A percentile compares a stretch with the other conserved stretches of the same genome.
Conservation (phyloP, 257 asterid genomes). For the Eustoma russellianum region DNA sequence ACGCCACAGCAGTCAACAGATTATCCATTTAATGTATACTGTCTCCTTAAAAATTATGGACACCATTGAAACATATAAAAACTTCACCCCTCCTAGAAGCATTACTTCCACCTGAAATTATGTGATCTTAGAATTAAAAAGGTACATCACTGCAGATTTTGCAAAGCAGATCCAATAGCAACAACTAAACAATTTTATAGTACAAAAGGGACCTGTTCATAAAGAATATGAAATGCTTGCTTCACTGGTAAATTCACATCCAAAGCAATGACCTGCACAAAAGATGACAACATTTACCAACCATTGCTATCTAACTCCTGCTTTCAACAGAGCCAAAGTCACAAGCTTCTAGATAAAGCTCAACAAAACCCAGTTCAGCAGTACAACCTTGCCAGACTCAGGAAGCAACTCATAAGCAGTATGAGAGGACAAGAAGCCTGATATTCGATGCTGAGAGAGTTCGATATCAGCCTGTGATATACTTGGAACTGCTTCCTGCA, state of each 20-base stretch:
- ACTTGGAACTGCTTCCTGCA: slow-evolving; percentile 48
- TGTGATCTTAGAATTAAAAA: background rate
- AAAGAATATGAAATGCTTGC: slow-evolving; percentile 70
- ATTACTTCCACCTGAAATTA: background rate
- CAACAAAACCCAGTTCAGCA: slow-evolving; percentile 1
- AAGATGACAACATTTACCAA: slow-evolving; percentile 6
- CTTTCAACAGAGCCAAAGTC: background rate
- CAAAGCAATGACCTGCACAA: slow-evolving; percentile 53
- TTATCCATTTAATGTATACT: background rate
- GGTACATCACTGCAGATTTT: background rate
- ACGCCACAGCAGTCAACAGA: too few relatives aligned
- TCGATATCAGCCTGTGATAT: slow-evolving; percentile 50
- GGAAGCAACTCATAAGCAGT: slow-evolving; percentile 75
- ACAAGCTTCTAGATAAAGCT: background rate
- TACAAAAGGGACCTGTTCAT: slow-evolving; percentile 51
- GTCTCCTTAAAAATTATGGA: background rate
- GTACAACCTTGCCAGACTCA: slow-evolving; percentile 72
- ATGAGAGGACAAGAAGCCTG: slow-evolving; percentile 56
- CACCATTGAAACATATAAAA: too few relatives aligned
- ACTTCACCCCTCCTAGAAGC: too few relatives aligned
- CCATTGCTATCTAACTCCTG: background rate
- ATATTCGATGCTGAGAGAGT: slow-evolving; percentile 48
- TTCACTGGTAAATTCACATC: slow-evolving; percentile 68
- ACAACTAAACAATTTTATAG: background rate
- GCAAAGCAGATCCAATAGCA: slow-evolving; percentile 3